Percentiles rank a stretch among this genome's conserved stretches.
Evolutionary conservation across 1,284 basidiomycete species (phyloP).

Genomic region (Trichosporon sp.): DNA sequence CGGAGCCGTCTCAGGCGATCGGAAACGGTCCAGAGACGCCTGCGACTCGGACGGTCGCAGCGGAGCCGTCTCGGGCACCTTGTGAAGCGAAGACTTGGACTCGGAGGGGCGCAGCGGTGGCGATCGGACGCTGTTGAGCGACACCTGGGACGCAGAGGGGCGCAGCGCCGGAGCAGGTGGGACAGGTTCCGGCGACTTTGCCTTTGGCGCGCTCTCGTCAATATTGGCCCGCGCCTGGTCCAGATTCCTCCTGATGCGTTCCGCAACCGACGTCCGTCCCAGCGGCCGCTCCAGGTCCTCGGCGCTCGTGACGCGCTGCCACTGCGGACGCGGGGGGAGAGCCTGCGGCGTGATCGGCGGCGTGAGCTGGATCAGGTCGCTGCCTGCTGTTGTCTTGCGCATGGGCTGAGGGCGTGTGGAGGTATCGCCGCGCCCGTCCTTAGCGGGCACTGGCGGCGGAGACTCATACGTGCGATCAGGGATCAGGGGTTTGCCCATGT

Average conservation of each 20-base stretch:
- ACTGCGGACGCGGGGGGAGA: too few species aligned
- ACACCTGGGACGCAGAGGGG: too few species aligned
- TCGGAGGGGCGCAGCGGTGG: background rate
- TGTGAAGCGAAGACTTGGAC: background rate
- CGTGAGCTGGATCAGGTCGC: slow-evolving; percentile 14
- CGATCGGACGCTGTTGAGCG: background rate
- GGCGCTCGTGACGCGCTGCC: too few species aligned
- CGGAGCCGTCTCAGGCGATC: background rate
- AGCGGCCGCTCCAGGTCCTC: background rate
- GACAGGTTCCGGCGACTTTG: too few species aligned
- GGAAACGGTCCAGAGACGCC: background rate
- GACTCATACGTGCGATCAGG: background rate
- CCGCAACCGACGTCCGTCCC: background rate
- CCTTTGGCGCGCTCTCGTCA: background rate
- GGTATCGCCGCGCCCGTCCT: background rate
- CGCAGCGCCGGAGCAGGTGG: background rate
- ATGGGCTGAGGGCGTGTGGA: background rate
- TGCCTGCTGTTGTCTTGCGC: background rate
- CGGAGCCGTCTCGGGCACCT: background rate
- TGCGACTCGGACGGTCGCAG: background rate
- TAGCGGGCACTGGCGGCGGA: slow-evolving; percentile 3
- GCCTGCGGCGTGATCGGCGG: background rate
- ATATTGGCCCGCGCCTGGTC: background rate
- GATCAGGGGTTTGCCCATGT: slow-evolving; percentile 1
- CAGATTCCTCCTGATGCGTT: background rate